These are phyloP conservation scores for Phytomonas sp. DNA, from an alignment of 208 protist species.

Conservation along the genomic window DNA sequence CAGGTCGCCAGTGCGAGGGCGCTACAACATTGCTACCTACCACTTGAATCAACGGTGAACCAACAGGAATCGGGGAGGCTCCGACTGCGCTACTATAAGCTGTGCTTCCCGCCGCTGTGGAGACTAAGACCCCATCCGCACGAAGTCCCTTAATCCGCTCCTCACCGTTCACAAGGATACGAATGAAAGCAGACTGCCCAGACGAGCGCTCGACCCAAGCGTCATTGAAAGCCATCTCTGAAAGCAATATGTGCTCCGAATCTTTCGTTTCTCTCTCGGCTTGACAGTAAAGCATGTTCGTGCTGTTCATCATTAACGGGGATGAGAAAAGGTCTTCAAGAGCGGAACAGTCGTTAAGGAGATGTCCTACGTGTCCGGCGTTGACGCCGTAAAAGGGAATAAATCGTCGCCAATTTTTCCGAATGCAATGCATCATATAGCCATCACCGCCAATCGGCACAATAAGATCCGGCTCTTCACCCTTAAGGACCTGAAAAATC, in stretches of 20 bases:
- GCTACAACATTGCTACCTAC: slow-evolving; percentile 88
- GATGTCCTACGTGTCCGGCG: slow-evolving; percentile 81
- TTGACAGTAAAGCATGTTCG: slow-evolving; percentile 84
- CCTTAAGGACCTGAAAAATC: slow-evolving; percentile 48
- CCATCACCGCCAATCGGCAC: slow-evolving; percentile 88
- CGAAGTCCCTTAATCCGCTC: slow-evolving; percentile 72
- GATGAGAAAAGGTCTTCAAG: slow-evolving; percentile 78
- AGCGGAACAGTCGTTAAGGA: slow-evolving; percentile 76
- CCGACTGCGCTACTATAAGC: slow-evolving; percentile 83
- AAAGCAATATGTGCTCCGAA: slow-evolving; percentile 58
- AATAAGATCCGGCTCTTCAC: slow-evolving; percentile 81
- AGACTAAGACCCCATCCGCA: slow-evolving; percentile 83
- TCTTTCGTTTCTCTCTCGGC: slow-evolving; percentile 61
- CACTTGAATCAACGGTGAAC: slow-evolving; percentile 79
- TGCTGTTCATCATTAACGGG: slow-evolving; percentile 80
- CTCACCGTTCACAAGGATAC: slow-evolving; percentile 82
- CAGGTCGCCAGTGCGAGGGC: slow-evolving; percentile 79
- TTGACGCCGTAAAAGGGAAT: slow-evolving; percentile 90
- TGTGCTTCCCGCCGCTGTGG: slow-evolving; percentile 83
- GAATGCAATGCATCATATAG: slow-evolving; percentile 91
- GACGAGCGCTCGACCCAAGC: slow-evolving; percentile 87
- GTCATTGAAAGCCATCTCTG: slow-evolving; percentile 87
- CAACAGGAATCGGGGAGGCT: slow-evolving; percentile 81
- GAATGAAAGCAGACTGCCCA: slow-evolving; percentile 85
- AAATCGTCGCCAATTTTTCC: slow-evolving; percentile 83